Percentiles rank a stretch among this genome's conserved stretches.
Evolutionary conservation across 2,329 filamentous ascomycete genomes (phyloP).

Genomic region (Neopestalotiopsis clavispora): DNA sequence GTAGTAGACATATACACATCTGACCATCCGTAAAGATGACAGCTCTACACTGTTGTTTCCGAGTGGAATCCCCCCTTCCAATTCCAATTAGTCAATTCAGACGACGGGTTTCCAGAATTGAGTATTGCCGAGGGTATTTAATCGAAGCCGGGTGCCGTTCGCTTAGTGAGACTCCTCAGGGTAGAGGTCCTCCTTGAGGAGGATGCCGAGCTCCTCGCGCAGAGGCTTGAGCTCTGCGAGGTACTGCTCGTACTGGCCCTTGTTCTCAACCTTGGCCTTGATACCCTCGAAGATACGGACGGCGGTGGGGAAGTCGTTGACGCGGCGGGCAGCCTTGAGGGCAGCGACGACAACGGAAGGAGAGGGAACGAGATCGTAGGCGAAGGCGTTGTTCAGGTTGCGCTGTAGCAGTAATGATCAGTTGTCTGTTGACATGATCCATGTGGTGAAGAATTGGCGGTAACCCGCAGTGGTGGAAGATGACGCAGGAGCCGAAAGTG

Average conservation of each 20-base stretch:
- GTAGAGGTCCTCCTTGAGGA: constrained; percentile 92
- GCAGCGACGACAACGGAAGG: constrained; percentile 89
- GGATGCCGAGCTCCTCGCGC: constrained; percentile 90
- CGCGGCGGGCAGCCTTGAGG: constrained; percentile 89
- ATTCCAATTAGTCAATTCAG: constrained; percentile 6
- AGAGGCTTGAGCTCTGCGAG: constrained; percentile 90
- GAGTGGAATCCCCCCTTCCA: constrained; percentile 12
- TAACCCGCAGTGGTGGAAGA: constrained; percentile 8
- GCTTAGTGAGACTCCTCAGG: constrained; percentile 62
- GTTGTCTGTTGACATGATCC: neutral
- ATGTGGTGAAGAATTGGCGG: neutral
- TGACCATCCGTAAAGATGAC: constrained; percentile 14
- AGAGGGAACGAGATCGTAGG: constrained; percentile 98
- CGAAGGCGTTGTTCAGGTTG: constrained; percentile 94
- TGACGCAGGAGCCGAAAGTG: constrained; percentile 13
- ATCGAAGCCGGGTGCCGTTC: neutral
- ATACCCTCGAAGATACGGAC: constrained; percentile 99
- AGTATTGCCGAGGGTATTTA: constrained; percentile 9
- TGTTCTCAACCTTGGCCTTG: constrained; percentile 99
- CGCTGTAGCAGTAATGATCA: constrained; percentile 39
- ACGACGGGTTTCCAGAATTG: constrained; percentile 9
- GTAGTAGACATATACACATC: constrained; percentile 25
- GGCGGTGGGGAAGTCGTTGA: constrained; percentile 98
- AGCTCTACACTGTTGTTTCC: constrained; percentile 10
- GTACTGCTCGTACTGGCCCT: constrained; percentile 95